Evolutionary conservation across 495 filamentous ascomycete genomes (phyloP).

Genomic region (Trichodelitschia bisporula): DNA sequence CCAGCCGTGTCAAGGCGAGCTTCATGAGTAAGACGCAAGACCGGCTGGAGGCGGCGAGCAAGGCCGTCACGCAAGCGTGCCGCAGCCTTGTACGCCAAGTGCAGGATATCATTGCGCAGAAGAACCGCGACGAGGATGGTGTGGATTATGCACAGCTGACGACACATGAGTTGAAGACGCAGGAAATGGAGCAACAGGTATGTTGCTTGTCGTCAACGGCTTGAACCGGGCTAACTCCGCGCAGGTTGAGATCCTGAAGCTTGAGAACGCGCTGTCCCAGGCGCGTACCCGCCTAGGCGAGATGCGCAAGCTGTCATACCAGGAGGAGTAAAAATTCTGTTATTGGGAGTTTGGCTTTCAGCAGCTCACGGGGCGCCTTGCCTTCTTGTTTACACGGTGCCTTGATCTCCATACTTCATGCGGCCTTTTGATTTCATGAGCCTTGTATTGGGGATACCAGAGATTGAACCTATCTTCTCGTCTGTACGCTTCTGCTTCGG

Average conservation of each 20-base stretch:
- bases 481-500: too few relatives aligned
- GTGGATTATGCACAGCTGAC: slow-evolving; percentile 74
- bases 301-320: slow-evolving; percentile 97
- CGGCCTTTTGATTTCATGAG: too few relatives aligned
- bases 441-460: too few relatives aligned
- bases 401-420: too few relatives aligned
- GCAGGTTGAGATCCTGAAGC: slow-evolving; percentile 88
- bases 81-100: slow-evolving; percentile 75
- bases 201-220: slow-evolving; percentile 12
- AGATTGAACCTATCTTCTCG: too few relatives aligned
- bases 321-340: slow-evolving; percentile 35
- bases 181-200: slow-evolving; percentile 99
- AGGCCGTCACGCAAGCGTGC: slow-evolving; percentile 78
- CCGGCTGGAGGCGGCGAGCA: slow-evolving; percentile 67
- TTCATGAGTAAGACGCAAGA: slow-evolving; percentile 97
- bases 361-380: too few relatives aligned
- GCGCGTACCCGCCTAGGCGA: slow-evolving; percentile 73
- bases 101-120: slow-evolving; percentile 74
- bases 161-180: slow-evolving; percentile 89
- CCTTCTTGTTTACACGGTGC: too few relatives aligned
- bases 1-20: slow-evolving; percentile 83
- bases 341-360: too few relatives aligned
- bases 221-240: background rate
- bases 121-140: slow-evolving; percentile 58
- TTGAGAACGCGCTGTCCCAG: slow-evolving; percentile 66